Percentiles rank a stretch among this genome's conserved stretches.
Evolutionary conservation across 345 rosid species (phyloP).

Genomic region (Populus simonii): DNA sequence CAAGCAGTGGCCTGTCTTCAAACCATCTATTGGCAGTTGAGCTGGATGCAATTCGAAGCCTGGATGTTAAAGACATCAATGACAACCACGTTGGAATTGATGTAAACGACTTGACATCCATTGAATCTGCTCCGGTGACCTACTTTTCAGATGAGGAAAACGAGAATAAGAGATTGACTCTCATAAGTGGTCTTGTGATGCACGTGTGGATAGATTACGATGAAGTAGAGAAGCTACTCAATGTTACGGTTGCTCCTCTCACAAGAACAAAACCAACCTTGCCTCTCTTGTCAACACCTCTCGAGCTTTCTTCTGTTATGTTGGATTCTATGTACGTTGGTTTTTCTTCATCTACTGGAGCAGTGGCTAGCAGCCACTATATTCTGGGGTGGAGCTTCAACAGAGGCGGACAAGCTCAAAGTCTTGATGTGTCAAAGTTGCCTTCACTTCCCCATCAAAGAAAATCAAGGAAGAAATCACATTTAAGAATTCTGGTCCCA

Average conservation of each 20-base stretch:
- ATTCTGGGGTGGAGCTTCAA: conserved; percentile 27
- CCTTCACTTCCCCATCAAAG: neutral
- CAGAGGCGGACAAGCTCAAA: conserved; percentile 4
- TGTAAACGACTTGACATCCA: conserved; percentile 1
- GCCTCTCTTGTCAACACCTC: conserved; percentile 10
- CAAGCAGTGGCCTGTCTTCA: neutral
- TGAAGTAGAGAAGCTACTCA: conserved; percentile 4
- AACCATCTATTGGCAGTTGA: conserved; percentile 24
- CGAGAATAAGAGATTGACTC: conserved; percentile 1
- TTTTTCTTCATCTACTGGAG: conserved; percentile 20
- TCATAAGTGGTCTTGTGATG: conserved; percentile 17
- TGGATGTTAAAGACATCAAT: conserved; percentile 6
- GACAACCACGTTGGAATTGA: conserved; percentile 17
- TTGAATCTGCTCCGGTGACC: neutral
- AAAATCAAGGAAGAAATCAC: neutral
- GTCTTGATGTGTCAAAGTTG: neutral
- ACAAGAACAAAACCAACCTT: conserved; percentile 5
- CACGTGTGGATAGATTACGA: conserved; percentile 20
- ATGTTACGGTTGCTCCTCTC: conserved; percentile 15
- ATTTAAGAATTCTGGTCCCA: neutral
- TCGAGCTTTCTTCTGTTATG: neutral
- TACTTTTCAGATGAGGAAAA: conserved; percentile 1
- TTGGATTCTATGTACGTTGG: conserved; percentile 17
- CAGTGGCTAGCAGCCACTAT: conserved; percentile 12
- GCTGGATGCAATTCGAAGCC: neutral